These are phyloP conservation scores for Coemansia umbellata DNA, from an alignment of 192 early-diverging fungal species.

Conservation along the genomic window DNA sequence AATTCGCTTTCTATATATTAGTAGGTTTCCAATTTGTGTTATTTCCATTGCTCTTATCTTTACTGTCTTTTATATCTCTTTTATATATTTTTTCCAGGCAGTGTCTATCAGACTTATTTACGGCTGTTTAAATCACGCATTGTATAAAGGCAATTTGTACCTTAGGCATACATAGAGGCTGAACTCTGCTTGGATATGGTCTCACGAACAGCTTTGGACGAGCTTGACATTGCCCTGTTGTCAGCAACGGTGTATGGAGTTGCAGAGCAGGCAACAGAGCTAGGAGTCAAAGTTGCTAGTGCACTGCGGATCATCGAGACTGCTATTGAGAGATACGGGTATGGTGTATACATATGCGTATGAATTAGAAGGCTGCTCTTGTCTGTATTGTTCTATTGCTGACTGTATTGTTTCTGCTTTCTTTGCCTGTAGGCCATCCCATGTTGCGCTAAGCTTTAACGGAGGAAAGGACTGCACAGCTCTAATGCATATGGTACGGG, in stretches of 20 bases:
- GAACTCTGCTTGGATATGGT: conserved; percentile 24
- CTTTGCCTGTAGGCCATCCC: conserved; percentile 50
- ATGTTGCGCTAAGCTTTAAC: conserved; percentile 83
- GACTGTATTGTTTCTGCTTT: neutral
- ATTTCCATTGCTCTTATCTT: neutral
- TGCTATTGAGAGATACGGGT: conserved; percentile 50
- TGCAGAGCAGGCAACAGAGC: conserved; percentile 16
- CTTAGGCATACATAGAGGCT: too few relatives aligned
- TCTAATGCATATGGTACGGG: conserved; percentile 73
- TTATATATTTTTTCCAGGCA: neutral
- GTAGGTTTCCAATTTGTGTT: neutral
- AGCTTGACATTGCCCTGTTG: conserved; percentile 31
- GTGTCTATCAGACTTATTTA: too few relatives aligned
- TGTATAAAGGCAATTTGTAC: too few relatives aligned
- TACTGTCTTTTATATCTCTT: neutral
- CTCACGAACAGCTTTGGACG: conserved; percentile 13
- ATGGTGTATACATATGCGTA: too few relatives aligned
- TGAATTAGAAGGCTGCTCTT: too few relatives aligned
- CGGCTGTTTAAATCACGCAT: too few relatives aligned
- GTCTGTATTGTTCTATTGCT: too few relatives aligned
- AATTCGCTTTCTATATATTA: neutral
- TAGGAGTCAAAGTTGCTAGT: conserved; percentile 29
- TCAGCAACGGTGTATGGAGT: conserved; percentile 26
- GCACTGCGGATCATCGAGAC: conserved; percentile 45
- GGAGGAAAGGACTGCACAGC: conserved; percentile 98